Base-by-base conservation (phyloP, 768 basidiomycete species). In the Tricholoma matsutake region DNA sequence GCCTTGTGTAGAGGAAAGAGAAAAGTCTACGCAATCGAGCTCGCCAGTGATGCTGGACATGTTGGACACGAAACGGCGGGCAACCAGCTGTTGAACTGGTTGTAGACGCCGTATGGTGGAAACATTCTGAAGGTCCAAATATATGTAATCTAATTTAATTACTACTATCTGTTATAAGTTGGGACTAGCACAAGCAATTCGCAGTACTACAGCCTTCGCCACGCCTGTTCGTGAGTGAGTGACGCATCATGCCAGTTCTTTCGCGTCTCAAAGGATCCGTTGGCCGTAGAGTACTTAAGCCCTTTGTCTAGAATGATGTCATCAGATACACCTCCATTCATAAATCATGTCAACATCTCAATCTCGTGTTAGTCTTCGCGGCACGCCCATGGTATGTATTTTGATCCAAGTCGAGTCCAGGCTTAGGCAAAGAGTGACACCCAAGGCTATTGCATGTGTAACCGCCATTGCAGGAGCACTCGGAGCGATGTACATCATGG, bases 401-500 rank as follows among this genome's bases (percentile, higher is more conserved):
- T 29, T 3, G 9, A 25, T 8, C 22, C 29, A 53, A 37, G 35
- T 22, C 4, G 31, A 32, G 31, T n/a, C n/a, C n/a, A n/a, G n/a
- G n/a, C n/a, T n/a, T n/a, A n/a, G n/a, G n/a, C n/a, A n/a, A n/a
- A n/a, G n/a, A n/a, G n/a, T n/a, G n/a, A n/a, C n/a, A n/a, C n/a
- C n/a, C n/a, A n/a, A n/a, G 77, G 77, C 73, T 11, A 60, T 73
- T 14, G 70, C 71, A 13, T 70, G 72, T 51, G 73, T 71, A 18
- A 61, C 58, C 2, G 71, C 64, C 0, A 71, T 77, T 8, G 63
- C 61, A 2, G 66, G 64, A n/a, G 63, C 73, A 2, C 56, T 77
- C 11, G 72, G 69, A 20, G 69, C 61, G 0, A 77, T 78, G 76
- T 77, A 74, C 55, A 32, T 62, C 4, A 64, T 73, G 65, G 67